Percentiles rank a stretch among this genome's conserved stretches.
Conservation (phyloP, 2,329 filamentous ascomycete genomes). For the Beauveria asiatica region DNA sequence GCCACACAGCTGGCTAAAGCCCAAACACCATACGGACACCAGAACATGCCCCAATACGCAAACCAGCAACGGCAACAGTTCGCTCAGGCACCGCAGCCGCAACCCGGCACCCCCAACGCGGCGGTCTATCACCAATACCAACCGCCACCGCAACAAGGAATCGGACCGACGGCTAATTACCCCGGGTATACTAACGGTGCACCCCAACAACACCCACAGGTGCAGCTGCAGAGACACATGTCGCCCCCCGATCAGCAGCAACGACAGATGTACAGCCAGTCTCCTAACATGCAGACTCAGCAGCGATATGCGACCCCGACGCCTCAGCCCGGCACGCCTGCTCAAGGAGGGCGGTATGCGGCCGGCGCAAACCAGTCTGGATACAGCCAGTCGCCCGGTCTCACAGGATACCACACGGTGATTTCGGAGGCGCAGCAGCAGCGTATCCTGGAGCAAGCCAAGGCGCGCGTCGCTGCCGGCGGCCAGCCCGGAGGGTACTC, state of each 20-base stretch:
- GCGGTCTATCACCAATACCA: conserved; percentile 25
- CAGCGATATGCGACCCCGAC: conserved; percentile 25
- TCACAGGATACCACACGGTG: conserved; percentile 40
- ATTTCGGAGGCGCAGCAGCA: conserved; percentile 42
- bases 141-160: conserved; percentile 26
- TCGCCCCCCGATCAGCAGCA: conserved; percentile 32
- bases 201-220: conserved; percentile 17
- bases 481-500: conserved; percentile 35
- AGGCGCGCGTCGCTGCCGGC: conserved; percentile 37
- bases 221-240: conserved; percentile 30
- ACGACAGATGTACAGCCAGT: conserved; percentile 30
- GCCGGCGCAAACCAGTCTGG: conserved; percentile 1
- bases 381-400: conserved; percentile 26
- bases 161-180: conserved; percentile 29
- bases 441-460: conserved; percentile 42
- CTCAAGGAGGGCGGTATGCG: conserved; percentile 1
- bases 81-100: conserved; percentile 28
- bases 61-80: conserved; percentile 39
- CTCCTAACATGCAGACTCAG: conserved; percentile 28
- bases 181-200: conserved; percentile 34
- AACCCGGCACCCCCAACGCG: conserved; percentile 33
- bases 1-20: conserved; percentile 43
- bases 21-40: conserved; percentile 43
- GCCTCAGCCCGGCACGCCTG: conserved; percentile 13
- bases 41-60: conserved; percentile 39